These are phyloP conservation scores for Monosporozyma unispora DNA, from an alignment of 805 yeast species.

Conservation along the genomic window DNA sequence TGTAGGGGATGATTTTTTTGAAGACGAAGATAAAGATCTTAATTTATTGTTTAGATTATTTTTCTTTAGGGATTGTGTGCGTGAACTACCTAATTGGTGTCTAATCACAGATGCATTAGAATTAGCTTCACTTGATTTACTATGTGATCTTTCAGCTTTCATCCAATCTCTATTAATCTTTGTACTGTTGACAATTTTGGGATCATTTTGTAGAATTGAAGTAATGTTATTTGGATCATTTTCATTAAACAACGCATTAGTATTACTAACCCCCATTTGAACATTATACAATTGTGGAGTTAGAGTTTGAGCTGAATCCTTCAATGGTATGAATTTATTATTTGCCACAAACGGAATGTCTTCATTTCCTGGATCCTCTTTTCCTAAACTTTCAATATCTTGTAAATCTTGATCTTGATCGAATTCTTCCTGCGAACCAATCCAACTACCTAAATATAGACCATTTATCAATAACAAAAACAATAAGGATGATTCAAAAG, in stretches of 20 bases:
- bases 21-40: neutral
- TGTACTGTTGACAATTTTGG: neutral
- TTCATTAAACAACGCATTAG: neutral
- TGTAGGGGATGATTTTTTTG: neutral
- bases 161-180: constrained; percentile 2
- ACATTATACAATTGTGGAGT: constrained; percentile 17
- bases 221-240: neutral
- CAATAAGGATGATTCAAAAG: constrained; percentile 15
- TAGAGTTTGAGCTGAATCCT: constrained; percentile 28
- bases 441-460: constrained; percentile 9
- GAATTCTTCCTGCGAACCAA: neutral
- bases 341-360: neutral
- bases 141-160: constrained; percentile 8
- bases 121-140: constrained; percentile 9
- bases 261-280: neutral
- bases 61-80: neutral
- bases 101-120: constrained; percentile 24
- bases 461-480: constrained; percentile 19
- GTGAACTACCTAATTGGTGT: constrained; percentile 11
- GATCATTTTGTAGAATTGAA: neutral
- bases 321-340: constrained; percentile 21
- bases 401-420: constrained; percentile 3
- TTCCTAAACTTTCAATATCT: neutral
- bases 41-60: neutral
- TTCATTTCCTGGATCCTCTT: constrained; percentile 1